Base-by-base conservation (phyloP, 345 rosid species). In the Gossypium bickii region DNA sequence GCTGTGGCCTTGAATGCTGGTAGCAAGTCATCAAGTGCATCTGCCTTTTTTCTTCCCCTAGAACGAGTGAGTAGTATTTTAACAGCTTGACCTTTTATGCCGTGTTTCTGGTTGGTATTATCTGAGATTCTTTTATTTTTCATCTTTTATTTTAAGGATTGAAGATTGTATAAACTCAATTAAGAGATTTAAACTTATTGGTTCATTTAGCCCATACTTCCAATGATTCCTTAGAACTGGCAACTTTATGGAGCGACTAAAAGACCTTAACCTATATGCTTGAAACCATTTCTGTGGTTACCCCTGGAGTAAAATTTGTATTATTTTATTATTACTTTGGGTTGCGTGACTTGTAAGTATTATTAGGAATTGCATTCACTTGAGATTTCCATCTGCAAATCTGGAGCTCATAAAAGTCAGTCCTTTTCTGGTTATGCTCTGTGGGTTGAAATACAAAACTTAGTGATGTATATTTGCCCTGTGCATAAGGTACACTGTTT, bases 1-100 rank as follows among this genome's bases (percentile, higher is more conserved):
- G 97, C 96, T 27, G 97, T 95, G 79, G 99, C 99, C 70, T 83
- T 95, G 84, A 95, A 95, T 89, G 99, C 99, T 68, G 99, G 98
- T 73, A 78, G 97, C 91, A 93, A 91, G 84, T 78, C 92, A 25
- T 86, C 96, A 64, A 90, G 94, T 85, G 92, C 98, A 59, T 91
- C 99, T 24, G 97, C 98, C 62, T 93, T 89, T 80, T 95, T 87
- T 78, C 78, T 95, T 71, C 99, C 99, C 59, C 82, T 95, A 73
- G 96, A 91, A 71, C 87, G 97, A 67, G 99, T 94, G 75, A 81
- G 91, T 77, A 43, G 69, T 62, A 49, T 59, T 68, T 55, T 27
- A 38, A 22, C 7, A 34, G 9, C 8, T 38, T 74, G 22, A 8
- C 18, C 59, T 20, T 65, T 18, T 11, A 45, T 60, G 48, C 57